These are phyloP conservation scores for Acacia pycnantha DNA, from an alignment of 331 rosid genomes.

Conservation along the genomic window DNA sequence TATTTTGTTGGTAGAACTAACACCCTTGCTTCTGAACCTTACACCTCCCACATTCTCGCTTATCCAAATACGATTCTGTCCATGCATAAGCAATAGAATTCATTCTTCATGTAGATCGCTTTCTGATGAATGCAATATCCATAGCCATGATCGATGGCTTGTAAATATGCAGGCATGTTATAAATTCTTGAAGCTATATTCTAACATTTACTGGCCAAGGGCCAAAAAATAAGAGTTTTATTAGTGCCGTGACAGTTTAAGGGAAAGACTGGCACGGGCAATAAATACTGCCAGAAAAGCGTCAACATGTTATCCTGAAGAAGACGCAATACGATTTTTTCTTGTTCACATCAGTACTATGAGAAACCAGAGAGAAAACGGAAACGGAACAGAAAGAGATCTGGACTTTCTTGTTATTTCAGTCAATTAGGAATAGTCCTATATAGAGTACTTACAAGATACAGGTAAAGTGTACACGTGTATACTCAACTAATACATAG, in stretches of 20 bases:
- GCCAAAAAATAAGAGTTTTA: background rate
- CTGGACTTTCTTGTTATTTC: too few species aligned
- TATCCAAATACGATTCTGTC: background rate
- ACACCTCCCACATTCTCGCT: background rate
- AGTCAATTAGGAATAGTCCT: too few species aligned
- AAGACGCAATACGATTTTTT: background rate
- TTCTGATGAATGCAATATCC: background rate
- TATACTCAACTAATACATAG: too few species aligned
- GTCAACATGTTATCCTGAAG: background rate
- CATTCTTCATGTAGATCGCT: background rate
- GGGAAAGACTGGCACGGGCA: background rate
- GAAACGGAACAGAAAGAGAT: too few species aligned
- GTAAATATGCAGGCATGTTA: background rate
- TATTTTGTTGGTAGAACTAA: conserved; percentile 14
- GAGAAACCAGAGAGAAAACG: too few species aligned
- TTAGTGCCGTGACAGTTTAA: background rate
- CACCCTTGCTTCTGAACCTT: background rate
- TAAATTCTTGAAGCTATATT: background rate
- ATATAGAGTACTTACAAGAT: too few species aligned
- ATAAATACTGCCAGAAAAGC: background rate
- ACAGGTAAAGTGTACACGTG: too few species aligned
- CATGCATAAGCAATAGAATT: background rate
- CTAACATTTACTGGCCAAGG: background rate
- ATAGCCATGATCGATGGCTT: background rate
- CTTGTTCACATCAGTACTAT: background rate